Evolutionary conservation across 2,329 filamentous ascomycete genomes (phyloP).

Genomic region (Epichloe gansuensis): DNA sequence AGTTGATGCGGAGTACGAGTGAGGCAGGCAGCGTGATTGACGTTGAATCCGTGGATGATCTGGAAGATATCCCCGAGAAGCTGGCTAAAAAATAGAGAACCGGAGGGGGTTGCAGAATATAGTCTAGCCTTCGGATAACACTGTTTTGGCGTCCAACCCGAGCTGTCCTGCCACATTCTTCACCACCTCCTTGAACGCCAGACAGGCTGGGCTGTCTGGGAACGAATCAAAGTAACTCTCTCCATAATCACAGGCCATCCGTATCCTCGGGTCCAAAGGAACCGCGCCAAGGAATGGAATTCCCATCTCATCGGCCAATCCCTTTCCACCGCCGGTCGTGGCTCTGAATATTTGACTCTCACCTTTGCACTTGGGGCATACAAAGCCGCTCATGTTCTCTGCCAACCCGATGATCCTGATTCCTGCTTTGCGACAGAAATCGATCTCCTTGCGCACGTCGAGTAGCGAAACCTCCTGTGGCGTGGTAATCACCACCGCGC

Average conservation of each 20-base stretch:
- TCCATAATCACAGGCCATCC: slow-evolving; percentile 93
- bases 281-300: slow-evolving; percentile 85
- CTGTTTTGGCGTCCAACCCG: slow-evolving; percentile 44
- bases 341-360: slow-evolving; percentile 77
- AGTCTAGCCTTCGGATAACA: slow-evolving; percentile 30
- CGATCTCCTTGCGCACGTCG: slow-evolving; percentile 93
- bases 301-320: slow-evolving; percentile 70
- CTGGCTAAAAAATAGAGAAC: slow-evolving; percentile 21
- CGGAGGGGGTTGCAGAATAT: background rate
- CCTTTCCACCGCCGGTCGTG: slow-evolving; percentile 75
- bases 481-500: slow-evolving; percentile 84
- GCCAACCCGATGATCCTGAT: slow-evolving; percentile 81
- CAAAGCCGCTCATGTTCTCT: slow-evolving; percentile 97
- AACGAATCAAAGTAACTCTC: slow-evolving; percentile 95
- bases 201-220: slow-evolving; percentile 82
- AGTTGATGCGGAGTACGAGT: slow-evolving; percentile 84
- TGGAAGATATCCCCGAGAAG: slow-evolving; percentile 67
- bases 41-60: slow-evolving; percentile 65
- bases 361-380: slow-evolving; percentile 83
- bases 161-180: slow-evolving; percentile 54
- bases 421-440: slow-evolving; percentile 91
- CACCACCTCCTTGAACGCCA: slow-evolving; percentile 71
- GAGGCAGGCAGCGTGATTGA: slow-evolving; percentile 85
- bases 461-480: slow-evolving; percentile 87
- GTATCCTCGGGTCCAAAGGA: slow-evolving; percentile 82